Percentiles rank a stretch among this genome's conserved stretches.
Conservation (phyloP, 805 yeast genomes). For the Saccharomycopsis malanga region DNA sequence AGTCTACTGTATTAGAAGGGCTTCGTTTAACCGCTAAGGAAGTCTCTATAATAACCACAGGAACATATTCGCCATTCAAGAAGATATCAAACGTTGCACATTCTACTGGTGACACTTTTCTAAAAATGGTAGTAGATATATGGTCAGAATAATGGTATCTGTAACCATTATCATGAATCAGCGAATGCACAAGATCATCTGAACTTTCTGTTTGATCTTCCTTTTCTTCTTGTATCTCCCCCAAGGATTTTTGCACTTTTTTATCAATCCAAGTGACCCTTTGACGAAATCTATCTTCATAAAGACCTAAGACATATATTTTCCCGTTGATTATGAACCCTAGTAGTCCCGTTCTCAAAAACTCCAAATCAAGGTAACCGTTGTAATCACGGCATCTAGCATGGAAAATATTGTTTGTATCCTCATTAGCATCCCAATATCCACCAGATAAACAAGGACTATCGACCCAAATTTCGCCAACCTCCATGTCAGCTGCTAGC, state of each 20-base stretch:
- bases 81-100: conserved; percentile 86
- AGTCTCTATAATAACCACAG: conserved; percentile 82
- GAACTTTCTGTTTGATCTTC: conserved; percentile 20
- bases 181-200: not conserved
- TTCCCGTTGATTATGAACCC: conserved; percentile 88
- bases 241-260: conserved; percentile 24
- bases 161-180: conserved; percentile 25
- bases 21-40: conserved; percentile 33
- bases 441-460: conserved; percentile 88
- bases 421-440: conserved; percentile 64
- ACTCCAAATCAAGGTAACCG: conserved; percentile 67
- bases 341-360: conserved; percentile 81
- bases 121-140: conserved; percentile 73
- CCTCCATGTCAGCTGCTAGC: conserved; percentile 65
- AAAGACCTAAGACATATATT: conserved; percentile 79
- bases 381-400: conserved; percentile 71
- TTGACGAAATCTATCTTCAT: conserved; percentile 87
- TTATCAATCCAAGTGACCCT: conserved; percentile 60
- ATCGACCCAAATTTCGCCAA: conserved; percentile 98
- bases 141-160: conserved; percentile 84
- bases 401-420: conserved; percentile 70
- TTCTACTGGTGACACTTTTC: conserved; percentile 77
- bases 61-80: conserved; percentile 71
- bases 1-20: conserved; percentile 27
- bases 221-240: conserved; percentile 22